Base-by-base conservation (phyloP, 2,329 filamentous ascomycete species). In the Colletotrichum eleusines region DNA sequence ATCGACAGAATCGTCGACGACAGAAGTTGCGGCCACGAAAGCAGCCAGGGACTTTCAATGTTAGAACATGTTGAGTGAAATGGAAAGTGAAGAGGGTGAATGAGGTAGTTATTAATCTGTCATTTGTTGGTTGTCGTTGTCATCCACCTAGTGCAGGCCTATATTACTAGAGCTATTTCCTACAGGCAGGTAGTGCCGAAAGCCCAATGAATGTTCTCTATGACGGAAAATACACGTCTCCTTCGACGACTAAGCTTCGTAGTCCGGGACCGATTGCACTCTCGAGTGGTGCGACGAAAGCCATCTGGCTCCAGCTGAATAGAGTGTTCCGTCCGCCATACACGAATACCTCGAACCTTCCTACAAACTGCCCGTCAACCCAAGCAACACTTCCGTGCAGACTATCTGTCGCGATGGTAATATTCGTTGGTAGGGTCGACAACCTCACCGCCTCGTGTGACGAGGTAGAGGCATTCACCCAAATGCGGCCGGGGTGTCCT, bases 231-330 rank as follows among this genome's bases (percentile, higher is more conserved):
- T 35, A 1, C 2, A n/a, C 18, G 16, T 33, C 12, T 18, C 40
- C 61, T 20, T 23, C 12, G 7, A 69, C 23, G 5, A 40, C 31
- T 6, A 69, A 26, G 31, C 48, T 40, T 20, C 61, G 55, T 11
- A 70, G 23, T 5, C 67, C 63, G 4, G 14, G 12, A 1, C 55
- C 63, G 7, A 16, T 33, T 1, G 62, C 38, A 5, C 59, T 33
- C 9, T 85, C 79, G 46, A 87, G 66, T 0, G 85, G 85, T 11
- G 85, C 86, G 16, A 87, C 86, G 74, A 88, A 83, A 1, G 86
- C 85, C 86, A 88, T 88, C 75, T 87, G 86, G 71, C 83, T 86
- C 86, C 86, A 88, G 40, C 84, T 87, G 57, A 86, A 85, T 58
- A 83, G 69, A 9, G 80, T 82, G 66, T 88, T 88, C 40, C 79